Percentiles rank a stretch among this genome's conserved stretches.
Evolutionary conservation across 176 grass and related monocot species (phyloP).

Genomic region (Tillandsia fasciculata): DNA sequence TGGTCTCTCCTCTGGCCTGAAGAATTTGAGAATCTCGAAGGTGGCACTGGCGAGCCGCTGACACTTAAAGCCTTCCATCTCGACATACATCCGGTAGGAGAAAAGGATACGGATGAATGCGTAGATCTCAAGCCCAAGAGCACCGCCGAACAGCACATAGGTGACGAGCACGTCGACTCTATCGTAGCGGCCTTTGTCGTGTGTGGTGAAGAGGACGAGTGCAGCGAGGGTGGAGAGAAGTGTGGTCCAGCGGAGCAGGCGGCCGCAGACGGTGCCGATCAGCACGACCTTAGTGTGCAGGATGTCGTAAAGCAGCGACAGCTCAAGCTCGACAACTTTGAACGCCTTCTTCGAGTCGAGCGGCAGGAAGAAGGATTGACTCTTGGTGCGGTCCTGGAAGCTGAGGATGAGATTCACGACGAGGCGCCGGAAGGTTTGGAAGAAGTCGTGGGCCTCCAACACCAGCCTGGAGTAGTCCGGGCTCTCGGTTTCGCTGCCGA

Average conservation of each 20-base stretch:
- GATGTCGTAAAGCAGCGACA: conserved; percentile 60
- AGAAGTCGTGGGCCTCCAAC: not conserved
- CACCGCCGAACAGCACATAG: conserved; percentile 39
- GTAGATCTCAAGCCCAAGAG: conserved; percentile 5
- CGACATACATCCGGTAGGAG: conserved; percentile 10
- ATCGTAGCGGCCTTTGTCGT: conserved; percentile 13
- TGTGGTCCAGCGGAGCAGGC: conserved; percentile 17
- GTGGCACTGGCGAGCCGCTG: not conserved
- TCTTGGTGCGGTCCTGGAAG: conserved; percentile 15
- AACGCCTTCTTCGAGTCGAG: conserved; percentile 1
- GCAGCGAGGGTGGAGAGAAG: conserved; percentile 20
- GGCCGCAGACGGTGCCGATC: not conserved
- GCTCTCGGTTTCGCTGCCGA: too few species aligned
- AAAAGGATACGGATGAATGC: conserved; percentile 1
- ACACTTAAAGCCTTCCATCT: not conserved
- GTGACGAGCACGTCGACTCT: conserved; percentile 30
- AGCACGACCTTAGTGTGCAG: conserved; percentile 52
- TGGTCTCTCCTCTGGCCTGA: conserved; percentile 7
- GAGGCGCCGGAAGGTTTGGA: not conserved
- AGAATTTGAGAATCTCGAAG: not conserved
- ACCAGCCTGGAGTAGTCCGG: not conserved
- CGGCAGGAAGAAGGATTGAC: conserved; percentile 16
- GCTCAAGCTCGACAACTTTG: conserved; percentile 47
- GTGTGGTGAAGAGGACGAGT: conserved; percentile 18
- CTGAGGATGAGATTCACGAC: conserved; percentile 3